Evolutionary conservation across 768 basidiomycete species (phyloP), one percentile per base, ranked within the genome.

Genomic region (Pleurotus platypus): DNA sequence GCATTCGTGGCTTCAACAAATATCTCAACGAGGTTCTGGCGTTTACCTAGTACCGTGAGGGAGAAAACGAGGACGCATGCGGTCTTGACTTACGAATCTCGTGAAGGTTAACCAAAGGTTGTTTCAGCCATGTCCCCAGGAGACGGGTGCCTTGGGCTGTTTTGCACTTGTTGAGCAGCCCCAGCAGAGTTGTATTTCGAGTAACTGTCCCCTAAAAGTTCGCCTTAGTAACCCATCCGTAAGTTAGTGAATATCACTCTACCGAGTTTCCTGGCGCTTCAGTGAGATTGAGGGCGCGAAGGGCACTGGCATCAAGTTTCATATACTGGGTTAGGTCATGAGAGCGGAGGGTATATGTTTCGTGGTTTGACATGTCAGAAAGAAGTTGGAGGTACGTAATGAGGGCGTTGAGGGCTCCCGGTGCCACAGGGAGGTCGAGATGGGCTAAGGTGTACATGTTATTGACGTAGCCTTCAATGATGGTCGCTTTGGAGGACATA

Each of bases 291-390:
- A 99, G 73, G 1, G 97, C 97, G 50, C 89, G 82, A 15, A 98
- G 75, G 0, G 97, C 96, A 60, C 94, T 96, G 1, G 97, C 93
- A 67, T 99, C 97, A 7, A 98, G 81, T 57, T 87, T 88, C 94
- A 99, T 97, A 70, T 89, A 98, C 66, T 92, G 94, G 1, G 90
- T 84, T 0, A 99, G 77, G 67, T 98, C 94, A 66, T 99, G 95
- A 0, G 89, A 90, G 39, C 81, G 81, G 11, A 99, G 79, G 12
- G 80, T 84, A 74, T 87, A 98, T 57, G 86, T 82, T 18, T 86
- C 89, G 60, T 89, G 85, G 63, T 95, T 93, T 2, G 85, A 78
- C 4, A 86, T 72, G 62, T 96, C 92, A 5, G 85, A 76, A 2
- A 93, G 75, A 4, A 99, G 85, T 13, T 83, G 79, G 0, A 98